Percentiles rank a stretch among this genome's conserved stretches.
Evolutionary conservation across 345 rosid genomes (phyloP).

Genomic region (Citrus unshiu): DNA sequence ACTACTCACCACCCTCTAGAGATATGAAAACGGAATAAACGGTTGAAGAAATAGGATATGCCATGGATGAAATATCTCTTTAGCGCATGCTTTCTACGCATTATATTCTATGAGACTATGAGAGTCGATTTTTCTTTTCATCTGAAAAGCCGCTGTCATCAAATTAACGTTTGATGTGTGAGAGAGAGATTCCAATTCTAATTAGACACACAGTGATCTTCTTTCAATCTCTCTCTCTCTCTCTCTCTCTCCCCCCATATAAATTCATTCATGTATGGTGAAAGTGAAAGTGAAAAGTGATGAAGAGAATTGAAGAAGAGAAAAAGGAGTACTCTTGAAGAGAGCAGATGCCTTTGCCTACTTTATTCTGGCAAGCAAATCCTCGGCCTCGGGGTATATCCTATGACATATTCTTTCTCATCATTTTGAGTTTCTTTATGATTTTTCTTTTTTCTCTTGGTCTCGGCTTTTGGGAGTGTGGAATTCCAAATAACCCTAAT

Average conservation of each 20-base stretch:
- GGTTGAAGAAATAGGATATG: conserved; percentile 41
- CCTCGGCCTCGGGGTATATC: conserved; percentile 32
- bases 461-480: neutral
- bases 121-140: conserved; percentile 12
- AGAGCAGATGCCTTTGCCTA: conserved; percentile 27
- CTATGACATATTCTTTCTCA: conserved; percentile 35
- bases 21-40: neutral
- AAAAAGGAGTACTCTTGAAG: neutral
- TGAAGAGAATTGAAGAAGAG: neutral
- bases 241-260: no score
- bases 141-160: conserved; percentile 13
- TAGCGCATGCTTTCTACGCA: conserved; percentile 32
- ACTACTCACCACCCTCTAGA: no score
- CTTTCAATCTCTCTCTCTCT: neutral
- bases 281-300: neutral
- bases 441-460: neutral
- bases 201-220: no score
- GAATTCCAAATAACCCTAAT: neutral
- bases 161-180: neutral
- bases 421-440: neutral
- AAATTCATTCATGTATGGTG: neutral
- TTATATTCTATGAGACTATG: conserved; percentile 8
- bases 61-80: conserved; percentile 31
- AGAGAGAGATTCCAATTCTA: neutral
- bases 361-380: conserved; percentile 10